Conservation (phyloP, 257 asterid genomes). For the Nicotiana undulata region DNA sequence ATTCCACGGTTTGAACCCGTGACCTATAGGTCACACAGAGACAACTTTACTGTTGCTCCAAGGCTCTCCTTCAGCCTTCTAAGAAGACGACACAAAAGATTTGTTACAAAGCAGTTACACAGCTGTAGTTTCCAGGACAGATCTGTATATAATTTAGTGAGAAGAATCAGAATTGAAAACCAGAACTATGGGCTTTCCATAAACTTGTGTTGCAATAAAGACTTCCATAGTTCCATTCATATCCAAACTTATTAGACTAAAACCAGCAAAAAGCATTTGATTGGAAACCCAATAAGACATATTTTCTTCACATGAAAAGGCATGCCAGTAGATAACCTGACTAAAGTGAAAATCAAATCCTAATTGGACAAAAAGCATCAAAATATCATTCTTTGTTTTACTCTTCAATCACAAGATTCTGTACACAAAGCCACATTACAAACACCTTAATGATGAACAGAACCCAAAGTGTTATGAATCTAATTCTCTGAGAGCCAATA, state of each 20-base stretch:
- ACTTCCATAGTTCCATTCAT: not conserved
- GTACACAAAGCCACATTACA: not conserved
- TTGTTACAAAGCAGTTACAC: no score
- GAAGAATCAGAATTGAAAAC: not conserved
- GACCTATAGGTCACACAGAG: no score
- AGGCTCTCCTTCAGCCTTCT: no score
- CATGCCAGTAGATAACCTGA: not conserved
- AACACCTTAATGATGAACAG: not conserved
- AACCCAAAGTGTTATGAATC: not conserved
- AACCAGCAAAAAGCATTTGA: not conserved
- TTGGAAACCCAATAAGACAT: not conserved
- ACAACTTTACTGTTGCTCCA: no score
- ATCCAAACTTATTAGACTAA: not conserved
- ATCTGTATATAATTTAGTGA: not conserved
- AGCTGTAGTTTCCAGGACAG: not conserved
- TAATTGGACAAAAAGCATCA: conserved; percentile 2
- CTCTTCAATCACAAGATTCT: conserved; percentile 2
- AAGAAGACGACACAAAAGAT: no score
- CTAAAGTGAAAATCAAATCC: conserved; percentile 2
- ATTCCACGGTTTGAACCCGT: no score
- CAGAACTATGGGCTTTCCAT: not conserved
- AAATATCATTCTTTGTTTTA: not conserved
- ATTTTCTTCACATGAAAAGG: conserved; percentile 6
- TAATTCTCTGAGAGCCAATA: not conserved
- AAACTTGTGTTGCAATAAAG: not conserved